Base-by-base conservation (phyloP, 208 protist species). In the Porcisia hertigi region DNA sequence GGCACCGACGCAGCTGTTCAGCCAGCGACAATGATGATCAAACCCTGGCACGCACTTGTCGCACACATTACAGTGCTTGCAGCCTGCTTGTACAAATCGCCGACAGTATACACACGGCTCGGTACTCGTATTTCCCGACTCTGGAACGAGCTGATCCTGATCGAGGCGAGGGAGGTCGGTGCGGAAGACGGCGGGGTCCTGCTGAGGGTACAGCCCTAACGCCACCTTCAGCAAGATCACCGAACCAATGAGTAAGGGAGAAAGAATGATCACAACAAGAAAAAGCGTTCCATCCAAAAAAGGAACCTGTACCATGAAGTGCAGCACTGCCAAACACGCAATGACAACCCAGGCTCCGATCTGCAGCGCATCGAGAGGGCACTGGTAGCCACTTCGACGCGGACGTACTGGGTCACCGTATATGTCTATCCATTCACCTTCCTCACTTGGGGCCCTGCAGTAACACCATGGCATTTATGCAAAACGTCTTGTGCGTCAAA, bases 21-120 rank as follows among this genome's bases (percentile, higher is more conserved):
- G 80, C 95, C 95, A 98, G 1, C 91, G 93, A 73, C 95, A 98
- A 81, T 98, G 95, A 76, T 98, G 95, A 72, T 98, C 95, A 71
- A 97, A 97, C 12, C 89, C 90, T 6, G 92, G 88, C 0, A 98
- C 92, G 63, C 95, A 98, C 79, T 96, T 97, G 71, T 97, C 93
- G 69, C 95, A 98, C 66, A 95, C 83, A 52, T 88, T 89, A 72
- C 95, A 98, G 80, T 98, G 95, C 77, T 94, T 98, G 78, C 91
- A 88, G 57, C 81, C 82, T 18, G 71, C 69, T 45, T 75, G 49
- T 1, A 97, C 93, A 80, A 93, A 97, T 43, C 93, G 90, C 1
- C 93, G 84, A 71, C 93, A 97, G 72, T 93, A 97, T 20, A 94
- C 79, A 60, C 93, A 97, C 60, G 89, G 88, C 69, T 88, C 86